Evolutionary conservation across 176 grass and related monocot genomes (phyloP).

Genomic region (Poa pratensis): DNA sequence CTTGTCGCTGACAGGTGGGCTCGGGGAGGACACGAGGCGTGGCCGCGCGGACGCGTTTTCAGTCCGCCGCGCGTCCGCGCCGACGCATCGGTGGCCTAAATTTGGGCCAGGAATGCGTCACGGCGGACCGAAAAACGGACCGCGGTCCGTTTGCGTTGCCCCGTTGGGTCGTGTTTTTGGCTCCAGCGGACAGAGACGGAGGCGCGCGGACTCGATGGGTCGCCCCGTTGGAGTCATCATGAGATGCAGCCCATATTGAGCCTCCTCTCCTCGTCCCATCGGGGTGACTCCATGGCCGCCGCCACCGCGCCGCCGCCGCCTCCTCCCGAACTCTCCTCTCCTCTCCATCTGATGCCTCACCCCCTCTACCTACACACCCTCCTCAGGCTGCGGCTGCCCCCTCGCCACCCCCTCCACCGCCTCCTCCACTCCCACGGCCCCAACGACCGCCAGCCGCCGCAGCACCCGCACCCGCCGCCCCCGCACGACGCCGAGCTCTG

Average conservation of each 20-base stretch:
- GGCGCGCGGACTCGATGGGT: too few relatives aligned
- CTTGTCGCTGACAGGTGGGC: too few relatives aligned
- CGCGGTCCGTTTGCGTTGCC: too few relatives aligned
- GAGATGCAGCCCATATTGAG: slow-evolving; percentile 9
- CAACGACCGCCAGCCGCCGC: slow-evolving; percentile 29
- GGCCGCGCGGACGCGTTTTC: too few relatives aligned
- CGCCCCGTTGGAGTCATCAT: too few relatives aligned
- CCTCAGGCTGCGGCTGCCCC: slow-evolving; percentile 35
- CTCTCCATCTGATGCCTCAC: slow-evolving; percentile 29
- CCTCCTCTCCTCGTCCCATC: not conserved
- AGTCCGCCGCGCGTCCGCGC: too few relatives aligned
- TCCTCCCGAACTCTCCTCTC: not conserved
- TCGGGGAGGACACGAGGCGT: too few relatives aligned
- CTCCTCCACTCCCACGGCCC: slow-evolving; percentile 38
- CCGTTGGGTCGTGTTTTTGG: too few relatives aligned
- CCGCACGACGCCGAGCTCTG: slow-evolving; percentile 57
- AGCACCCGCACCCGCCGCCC: not conserved
- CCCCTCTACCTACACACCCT: not conserved
- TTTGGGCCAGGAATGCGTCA: too few relatives aligned
- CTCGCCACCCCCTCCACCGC: slow-evolving; percentile 39
- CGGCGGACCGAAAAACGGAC: too few relatives aligned
- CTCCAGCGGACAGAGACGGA: too few relatives aligned
- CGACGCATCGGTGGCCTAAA: too few relatives aligned
- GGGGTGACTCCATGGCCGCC: slow-evolving; percentile 42
- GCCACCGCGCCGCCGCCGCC: slow-evolving; percentile 3